These are phyloP conservation scores for Kuraishia cidri DNA, from an alignment of 805 yeast species.

Conservation along the genomic window DNA sequence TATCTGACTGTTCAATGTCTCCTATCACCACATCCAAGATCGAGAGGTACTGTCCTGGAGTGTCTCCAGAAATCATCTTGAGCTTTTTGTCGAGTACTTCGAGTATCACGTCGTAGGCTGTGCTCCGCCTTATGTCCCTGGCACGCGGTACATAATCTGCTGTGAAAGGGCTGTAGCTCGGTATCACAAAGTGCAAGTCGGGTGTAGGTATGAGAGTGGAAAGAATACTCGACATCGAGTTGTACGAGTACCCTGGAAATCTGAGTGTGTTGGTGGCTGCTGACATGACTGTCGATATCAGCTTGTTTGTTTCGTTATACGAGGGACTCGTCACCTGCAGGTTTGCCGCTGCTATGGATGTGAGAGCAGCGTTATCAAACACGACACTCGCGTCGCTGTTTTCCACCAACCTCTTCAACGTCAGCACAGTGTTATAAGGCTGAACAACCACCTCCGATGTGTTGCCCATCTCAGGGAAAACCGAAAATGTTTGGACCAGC, in stretches of 20 bases:
- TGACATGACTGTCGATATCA: conserved; percentile 79
- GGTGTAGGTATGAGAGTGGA: conserved; percentile 85
- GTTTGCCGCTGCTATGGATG: conserved; percentile 58
- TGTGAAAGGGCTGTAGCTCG: conserved; percentile 74
- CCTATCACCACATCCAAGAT: conserved; percentile 66
- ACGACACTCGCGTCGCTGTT: conserved; percentile 84
- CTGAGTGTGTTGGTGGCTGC: conserved; percentile 81
- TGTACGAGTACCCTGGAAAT: conserved; percentile 88
- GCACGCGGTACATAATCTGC: conserved; percentile 50
- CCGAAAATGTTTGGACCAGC: conserved; percentile 74
- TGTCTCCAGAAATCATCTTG: conserved; percentile 52
- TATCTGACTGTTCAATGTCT: conserved; percentile 58
- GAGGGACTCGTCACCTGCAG: conserved; percentile 53
- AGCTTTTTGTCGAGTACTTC: conserved; percentile 74
- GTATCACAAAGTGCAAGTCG: conserved; percentile 63
- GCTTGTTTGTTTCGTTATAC: conserved; percentile 72
- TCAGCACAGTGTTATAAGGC: conserved; percentile 84
- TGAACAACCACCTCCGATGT: conserved; percentile 97
- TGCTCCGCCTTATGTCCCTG: conserved; percentile 54
- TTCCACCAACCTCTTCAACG: conserved; percentile 75
- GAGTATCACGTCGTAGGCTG: conserved; percentile 78
- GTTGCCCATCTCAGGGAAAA: conserved; percentile 64
- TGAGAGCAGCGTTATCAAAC: conserved; percentile 82
- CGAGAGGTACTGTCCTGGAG: conserved; percentile 50
- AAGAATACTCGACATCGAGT: conserved; percentile 71